Evolutionary conservation across 2,329 filamentous ascomycete genomes (phyloP), one percentile per base, ranked within the genome.

Genomic region (Ilyonectria robusta): DNA sequence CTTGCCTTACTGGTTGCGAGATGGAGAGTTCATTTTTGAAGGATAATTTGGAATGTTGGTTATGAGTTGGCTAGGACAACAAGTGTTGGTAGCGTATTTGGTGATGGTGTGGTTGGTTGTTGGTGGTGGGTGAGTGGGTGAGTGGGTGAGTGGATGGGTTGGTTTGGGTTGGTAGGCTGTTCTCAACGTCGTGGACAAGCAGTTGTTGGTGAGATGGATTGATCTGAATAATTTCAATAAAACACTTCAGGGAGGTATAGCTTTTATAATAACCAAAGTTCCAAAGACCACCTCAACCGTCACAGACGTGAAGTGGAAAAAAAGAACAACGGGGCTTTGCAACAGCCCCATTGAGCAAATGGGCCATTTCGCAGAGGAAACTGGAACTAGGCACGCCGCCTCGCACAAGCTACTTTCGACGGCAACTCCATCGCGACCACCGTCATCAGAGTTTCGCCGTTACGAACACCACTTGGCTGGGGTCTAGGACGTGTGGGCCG

Each of bases 401-500:
- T 31, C 37, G 29, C 33, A 51, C 4, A 9, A 7, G 5, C 29
- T 50, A n/a, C 15, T 35, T 4, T 11, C 19, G 29, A 19, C 33
- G 21, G 23, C 17, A 40, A 56, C 33, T 31, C 9, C 10, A 6
- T 42, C 13, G 19, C 53, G 11, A 13, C 8, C 40, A 31, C 59
- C 42, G 44, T 33, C 23, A 31, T 62, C 23, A 40, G 47, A 51
- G 26, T 57, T 33, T 40, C 53, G 26, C 50, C 51, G 42, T 33
- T 44, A 31, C 47, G 26, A 56, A 44, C 42, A 23, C 33, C 6
- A 21, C 42, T 5, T 19, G 56, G 10, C 29, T 50, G 47, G 47
- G 47, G 50, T 51, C 59, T 35, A 40, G 26, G 37, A 29, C 40
- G 19, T 23, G 57, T 46, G 42, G 42, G 19, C 19, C 6, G 4